These are phyloP conservation scores for Leccinum ponderosum DNA, from an alignment of 1,284 basidiomycete species.

Conservation along the genomic window DNA sequence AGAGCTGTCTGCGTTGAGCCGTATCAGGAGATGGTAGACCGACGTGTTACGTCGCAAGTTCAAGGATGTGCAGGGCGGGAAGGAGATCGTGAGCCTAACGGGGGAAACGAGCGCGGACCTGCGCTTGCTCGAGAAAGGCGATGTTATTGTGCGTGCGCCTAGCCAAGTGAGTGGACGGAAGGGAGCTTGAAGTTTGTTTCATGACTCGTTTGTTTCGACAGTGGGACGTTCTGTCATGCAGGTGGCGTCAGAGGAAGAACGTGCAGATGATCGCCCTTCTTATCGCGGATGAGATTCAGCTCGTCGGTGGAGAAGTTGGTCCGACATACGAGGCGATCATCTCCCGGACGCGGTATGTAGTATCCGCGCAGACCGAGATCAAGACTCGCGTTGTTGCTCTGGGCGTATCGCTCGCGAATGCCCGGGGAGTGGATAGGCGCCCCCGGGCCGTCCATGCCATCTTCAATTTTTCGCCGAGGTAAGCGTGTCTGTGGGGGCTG, in stretches of 20 bases:
- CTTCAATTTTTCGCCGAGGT: no score
- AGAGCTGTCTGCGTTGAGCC: conserved; percentile 98
- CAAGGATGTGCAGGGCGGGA: conserved; percentile 78
- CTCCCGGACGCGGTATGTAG: no score
- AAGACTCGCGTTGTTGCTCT: neutral
- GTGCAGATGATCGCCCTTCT: no score
- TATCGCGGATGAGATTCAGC: no score
- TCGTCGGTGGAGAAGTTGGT: no score
- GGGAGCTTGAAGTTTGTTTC: neutral
- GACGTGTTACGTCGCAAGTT: conserved; percentile 84
- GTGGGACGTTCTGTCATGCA: conserved; percentile 94
- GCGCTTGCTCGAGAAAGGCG: neutral
- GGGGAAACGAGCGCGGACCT: neutral
- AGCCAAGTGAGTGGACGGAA: conserved; percentile 56
- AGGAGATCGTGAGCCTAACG: conserved; percentile 33
- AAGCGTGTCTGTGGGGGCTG: no score
- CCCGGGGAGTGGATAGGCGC: no score
- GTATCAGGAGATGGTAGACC: conserved; percentile 96
- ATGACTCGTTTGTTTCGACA: conserved; percentile 37
- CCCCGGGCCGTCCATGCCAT: no score
- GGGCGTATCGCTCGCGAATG: no score
- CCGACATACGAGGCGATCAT: no score
- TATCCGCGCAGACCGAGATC: no score
- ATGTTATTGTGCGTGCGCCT: conserved; percentile 84
- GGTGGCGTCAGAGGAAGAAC: conserved; percentile 83